phyloP scores from a whole-genome alignment of 257 asterid genomes.

The Verbascum thapsus region DNA sequence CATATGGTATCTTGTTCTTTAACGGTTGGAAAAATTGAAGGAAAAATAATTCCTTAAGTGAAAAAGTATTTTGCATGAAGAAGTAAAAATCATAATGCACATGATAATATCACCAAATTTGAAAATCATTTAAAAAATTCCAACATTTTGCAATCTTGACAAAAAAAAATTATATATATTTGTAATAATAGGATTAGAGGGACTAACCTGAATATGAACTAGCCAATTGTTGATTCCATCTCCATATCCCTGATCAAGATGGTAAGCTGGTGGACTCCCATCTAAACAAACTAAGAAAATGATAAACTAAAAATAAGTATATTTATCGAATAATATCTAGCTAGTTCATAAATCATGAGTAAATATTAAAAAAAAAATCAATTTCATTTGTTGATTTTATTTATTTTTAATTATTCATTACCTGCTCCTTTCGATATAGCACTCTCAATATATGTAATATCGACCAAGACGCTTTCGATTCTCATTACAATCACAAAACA shows the following conservation, averaged over 20 bases:
- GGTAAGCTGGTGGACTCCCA: slow-evolving; percentile 68
- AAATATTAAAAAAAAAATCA: neutral
- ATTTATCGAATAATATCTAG: too few species aligned
- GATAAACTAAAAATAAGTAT: neutral
- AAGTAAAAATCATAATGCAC: too few species aligned
- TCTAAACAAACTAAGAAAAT: slow-evolving; percentile 49
- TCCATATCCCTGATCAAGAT: slow-evolving; percentile 51
- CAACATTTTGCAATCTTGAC: too few species aligned
- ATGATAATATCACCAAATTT: too few species aligned
- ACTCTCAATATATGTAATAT: slow-evolving; percentile 49
- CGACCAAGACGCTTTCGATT: slow-evolving; percentile 42
- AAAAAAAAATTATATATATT: too few species aligned
- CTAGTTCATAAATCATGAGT: too few species aligned
- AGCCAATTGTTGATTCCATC: slow-evolving; percentile 59
- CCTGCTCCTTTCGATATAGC: slow-evolving; percentile 73
- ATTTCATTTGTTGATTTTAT: neutral
- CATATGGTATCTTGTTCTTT: too few species aligned
- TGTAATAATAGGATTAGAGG: slow-evolving; percentile 1
- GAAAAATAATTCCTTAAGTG: too few species aligned
- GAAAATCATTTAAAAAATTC: too few species aligned
- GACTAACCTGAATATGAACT: slow-evolving; percentile 48
- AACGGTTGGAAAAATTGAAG: too few species aligned
- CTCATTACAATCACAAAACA: slow-evolving; percentile 36
- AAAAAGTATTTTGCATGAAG: too few species aligned
- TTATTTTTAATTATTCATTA: slow-evolving; percentile 7